Conservation (phyloP, 257 asterid genomes). For the Misopates orontium region DNA sequence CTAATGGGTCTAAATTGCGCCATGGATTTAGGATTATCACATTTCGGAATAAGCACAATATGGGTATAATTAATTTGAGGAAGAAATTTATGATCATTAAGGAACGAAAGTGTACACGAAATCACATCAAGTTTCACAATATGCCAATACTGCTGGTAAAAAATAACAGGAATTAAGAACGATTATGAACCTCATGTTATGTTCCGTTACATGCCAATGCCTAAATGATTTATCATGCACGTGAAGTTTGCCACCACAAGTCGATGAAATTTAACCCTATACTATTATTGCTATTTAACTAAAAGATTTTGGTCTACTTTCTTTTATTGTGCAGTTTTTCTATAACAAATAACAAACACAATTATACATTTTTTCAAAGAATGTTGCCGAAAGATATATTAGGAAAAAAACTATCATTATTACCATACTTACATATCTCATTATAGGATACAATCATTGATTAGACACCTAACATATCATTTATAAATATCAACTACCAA, state of each 20-base stretch:
- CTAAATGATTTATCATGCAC: slow-evolving; percentile 21
- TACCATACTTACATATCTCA: too few species aligned
- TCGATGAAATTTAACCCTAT: not conserved
- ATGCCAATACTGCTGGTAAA: not conserved
- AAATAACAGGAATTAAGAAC: slow-evolving; percentile 5
- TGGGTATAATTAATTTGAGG: not conserved
- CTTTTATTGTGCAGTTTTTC: too few species aligned
- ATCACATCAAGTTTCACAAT: not conserved
- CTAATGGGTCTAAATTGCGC: not conserved
- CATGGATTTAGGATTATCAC: not conserved
- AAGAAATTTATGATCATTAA: not conserved
- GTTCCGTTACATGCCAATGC: slow-evolving; percentile 24
- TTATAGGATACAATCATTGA: too few species aligned
- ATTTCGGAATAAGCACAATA: not conserved
- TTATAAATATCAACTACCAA: too few species aligned
- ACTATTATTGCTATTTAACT: too few species aligned
- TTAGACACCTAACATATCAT: too few species aligned
- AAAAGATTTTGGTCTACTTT: too few species aligned
- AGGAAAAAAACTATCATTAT: too few species aligned
- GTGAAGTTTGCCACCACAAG: slow-evolving; percentile 2
- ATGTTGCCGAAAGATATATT: too few species aligned
- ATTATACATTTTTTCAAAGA: too few species aligned
- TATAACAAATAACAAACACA: too few species aligned
- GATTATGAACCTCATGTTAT: slow-evolving; percentile 24
- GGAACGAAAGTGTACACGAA: not conserved